Conservation (phyloP, 2,329 filamentous ascomycete species). For the Sporothrix humicola region DNA sequence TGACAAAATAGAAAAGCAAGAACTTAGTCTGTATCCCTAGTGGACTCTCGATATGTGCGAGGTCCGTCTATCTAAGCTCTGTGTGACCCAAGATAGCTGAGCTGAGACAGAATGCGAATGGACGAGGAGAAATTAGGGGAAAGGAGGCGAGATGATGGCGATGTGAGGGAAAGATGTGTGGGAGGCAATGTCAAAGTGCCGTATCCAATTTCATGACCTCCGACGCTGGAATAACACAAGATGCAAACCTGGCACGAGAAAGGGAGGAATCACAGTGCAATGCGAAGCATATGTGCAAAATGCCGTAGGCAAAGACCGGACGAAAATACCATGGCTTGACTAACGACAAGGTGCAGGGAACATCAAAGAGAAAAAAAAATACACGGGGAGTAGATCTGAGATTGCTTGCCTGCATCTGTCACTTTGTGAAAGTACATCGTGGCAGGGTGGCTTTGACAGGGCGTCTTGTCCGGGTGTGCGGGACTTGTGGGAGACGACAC, state of each 20-base stretch:
- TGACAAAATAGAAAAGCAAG: neutral
- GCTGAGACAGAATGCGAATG: slow-evolving; percentile 18
- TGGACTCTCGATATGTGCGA: neutral
- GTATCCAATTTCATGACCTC: neutral
- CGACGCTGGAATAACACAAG: neutral
- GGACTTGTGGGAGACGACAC: neutral
- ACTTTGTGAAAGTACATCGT: slow-evolving; percentile 15
- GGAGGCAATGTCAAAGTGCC: neutral
- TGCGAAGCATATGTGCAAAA: neutral
- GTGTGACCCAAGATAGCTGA: slow-evolving; percentile 19
- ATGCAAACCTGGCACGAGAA: neutral
- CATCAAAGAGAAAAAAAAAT: neutral
- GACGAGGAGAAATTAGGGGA: neutral
- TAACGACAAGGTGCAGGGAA: neutral
- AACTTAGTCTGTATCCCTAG: neutral
- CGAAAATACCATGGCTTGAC: neutral
- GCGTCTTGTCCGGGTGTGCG: neutral
- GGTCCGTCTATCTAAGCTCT: neutral
- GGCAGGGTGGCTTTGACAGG: neutral
- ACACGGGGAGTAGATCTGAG: slow-evolving; percentile 6
- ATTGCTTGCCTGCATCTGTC: slow-evolving; percentile 24
- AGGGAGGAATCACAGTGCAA: neutral
- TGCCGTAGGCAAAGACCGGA: neutral
- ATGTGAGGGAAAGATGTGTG: neutral
- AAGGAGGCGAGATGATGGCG: neutral